Base-by-base conservation (phyloP, 2,329 filamentous ascomycete genomes). In the Sporothrix protearum region DNA sequence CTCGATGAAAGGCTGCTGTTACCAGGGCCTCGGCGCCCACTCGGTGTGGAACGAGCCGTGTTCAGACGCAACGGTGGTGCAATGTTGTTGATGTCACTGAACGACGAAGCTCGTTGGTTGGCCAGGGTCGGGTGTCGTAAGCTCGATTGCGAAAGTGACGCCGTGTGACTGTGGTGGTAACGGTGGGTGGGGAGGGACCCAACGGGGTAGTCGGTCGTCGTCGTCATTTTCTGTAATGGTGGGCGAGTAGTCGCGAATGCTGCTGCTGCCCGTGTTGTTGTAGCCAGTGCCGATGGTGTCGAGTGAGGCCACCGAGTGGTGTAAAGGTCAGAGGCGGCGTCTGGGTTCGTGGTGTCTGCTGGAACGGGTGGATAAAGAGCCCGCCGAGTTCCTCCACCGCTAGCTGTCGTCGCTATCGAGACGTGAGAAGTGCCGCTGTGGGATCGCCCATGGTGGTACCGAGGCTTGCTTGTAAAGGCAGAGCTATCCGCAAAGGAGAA, bases 331-430 rank as follows among this genome's bases (percentile, higher is more conserved):
- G 76, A 9, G 87, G 87, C 68, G 88, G 87, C 72, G 87, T 89
- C 61, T 86, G 85, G 0, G 87, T 87, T 53, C 86, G 84, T 42
- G 88, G 88, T 9, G 83, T 89, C 79, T 90, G 88, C 77, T 89
- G 87, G 75, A 89, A 90, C 33, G 88, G 88, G 76, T 90, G 88
- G 25, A 89, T 83, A 76, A 90, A 42, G 82, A 78, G 71, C 82
- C 82, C 71, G 80, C 81, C 85, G 82, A 69, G 80, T 71, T 10
- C 74, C 83, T 75, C 86, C 88, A 74, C 81, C 83, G 75, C 86
- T 89, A 73, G 82, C 84, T 67, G 83, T 84, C 33, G 86, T 88
- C 8, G 85, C 83, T 69, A 87, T 82, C 10, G 87, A 89, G 74
- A 82, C 80, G 76, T 88, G 86, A 30, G 86, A 89, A 68, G 84